Evolutionary conservation across 768 basidiomycete species (phyloP).

Genomic region (Roridomyces roridus): DNA sequence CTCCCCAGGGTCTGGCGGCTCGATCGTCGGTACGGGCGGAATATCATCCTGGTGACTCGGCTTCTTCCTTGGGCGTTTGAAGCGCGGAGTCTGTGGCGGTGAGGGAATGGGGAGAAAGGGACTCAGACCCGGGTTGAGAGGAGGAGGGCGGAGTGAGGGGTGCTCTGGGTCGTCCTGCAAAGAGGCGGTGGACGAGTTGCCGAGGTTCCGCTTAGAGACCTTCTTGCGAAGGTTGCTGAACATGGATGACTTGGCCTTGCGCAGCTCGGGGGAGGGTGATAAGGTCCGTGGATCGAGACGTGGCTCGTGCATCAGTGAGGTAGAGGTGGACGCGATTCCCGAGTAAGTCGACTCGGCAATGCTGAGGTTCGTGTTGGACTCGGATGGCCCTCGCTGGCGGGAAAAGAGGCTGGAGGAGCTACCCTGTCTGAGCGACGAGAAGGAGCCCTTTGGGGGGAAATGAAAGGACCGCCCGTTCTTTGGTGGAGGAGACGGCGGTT

Average conservation of each 20-base stretch:
- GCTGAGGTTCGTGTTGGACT: slow-evolving; percentile 27
- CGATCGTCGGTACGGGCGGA: slow-evolving; percentile 38
- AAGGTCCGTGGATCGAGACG: background rate
- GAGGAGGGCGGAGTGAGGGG: slow-evolving; percentile 43
- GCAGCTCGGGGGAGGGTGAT: slow-evolving; percentile 39
- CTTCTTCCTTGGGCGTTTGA: slow-evolving; percentile 35
- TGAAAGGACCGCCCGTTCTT: slow-evolving; percentile 30
- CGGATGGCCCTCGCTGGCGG: slow-evolving; percentile 23
- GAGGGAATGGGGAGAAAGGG: slow-evolving; percentile 29
- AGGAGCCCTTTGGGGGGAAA: slow-evolving; percentile 37
- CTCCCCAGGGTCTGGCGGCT: slow-evolving; percentile 37
- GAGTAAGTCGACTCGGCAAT: slow-evolving; percentile 25
- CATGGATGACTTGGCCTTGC: slow-evolving; percentile 57
- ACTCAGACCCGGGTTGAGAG: slow-evolving; percentile 31
- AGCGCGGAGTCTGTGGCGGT: slow-evolving; percentile 15
- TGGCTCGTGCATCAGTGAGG: slow-evolving; percentile 13
- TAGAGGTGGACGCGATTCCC: slow-evolving; percentile 19
- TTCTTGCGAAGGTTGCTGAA: slow-evolving; percentile 48
- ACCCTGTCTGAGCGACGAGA: slow-evolving; percentile 29
- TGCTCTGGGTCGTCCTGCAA: slow-evolving; percentile 37
- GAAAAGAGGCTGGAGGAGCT: slow-evolving; percentile 24
- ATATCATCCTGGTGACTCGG: slow-evolving; percentile 39
- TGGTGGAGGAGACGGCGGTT: slow-evolving; percentile 26
- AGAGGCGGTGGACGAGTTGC: slow-evolving; percentile 29
- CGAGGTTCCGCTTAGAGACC: slow-evolving; percentile 46